Conservation (phyloP, 73 alveolate species). For the Effrenium voratum region DNA sequence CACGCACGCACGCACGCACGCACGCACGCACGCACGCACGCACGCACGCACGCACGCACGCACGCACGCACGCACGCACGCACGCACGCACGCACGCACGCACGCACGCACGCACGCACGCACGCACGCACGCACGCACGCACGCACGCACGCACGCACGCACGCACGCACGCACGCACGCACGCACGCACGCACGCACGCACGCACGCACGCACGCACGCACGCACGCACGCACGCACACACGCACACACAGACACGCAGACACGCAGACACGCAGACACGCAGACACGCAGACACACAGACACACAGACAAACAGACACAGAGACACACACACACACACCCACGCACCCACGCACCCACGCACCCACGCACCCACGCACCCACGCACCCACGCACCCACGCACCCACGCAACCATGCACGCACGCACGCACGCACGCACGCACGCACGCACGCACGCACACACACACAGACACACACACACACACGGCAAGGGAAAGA, state of each 20-base stretch:
- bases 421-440: not conserved
- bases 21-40: not conserved
- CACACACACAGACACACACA: not conserved
- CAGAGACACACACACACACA: not conserved
- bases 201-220: constrained; percentile 4
- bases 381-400: not conserved
- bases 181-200: constrained; percentile 11
- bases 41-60: not conserved
- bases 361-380: not conserved
- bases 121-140: not conserved
- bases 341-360: not conserved
- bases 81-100: not conserved
- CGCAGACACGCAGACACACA: not conserved
- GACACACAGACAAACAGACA: not conserved
- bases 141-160: constrained; percentile 11
- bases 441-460: not conserved
- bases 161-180: constrained; percentile 4
- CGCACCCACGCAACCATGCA: not conserved
- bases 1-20: not conserved
- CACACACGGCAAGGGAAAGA: not conserved
- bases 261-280: not conserved
- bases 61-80: not conserved
- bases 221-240: constrained; percentile 11
- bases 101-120: constrained; percentile 4
- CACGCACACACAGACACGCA: constrained; percentile 6